Conservation (phyloP, 805 yeast species). For the Blastobotrys muscicola region DNA sequence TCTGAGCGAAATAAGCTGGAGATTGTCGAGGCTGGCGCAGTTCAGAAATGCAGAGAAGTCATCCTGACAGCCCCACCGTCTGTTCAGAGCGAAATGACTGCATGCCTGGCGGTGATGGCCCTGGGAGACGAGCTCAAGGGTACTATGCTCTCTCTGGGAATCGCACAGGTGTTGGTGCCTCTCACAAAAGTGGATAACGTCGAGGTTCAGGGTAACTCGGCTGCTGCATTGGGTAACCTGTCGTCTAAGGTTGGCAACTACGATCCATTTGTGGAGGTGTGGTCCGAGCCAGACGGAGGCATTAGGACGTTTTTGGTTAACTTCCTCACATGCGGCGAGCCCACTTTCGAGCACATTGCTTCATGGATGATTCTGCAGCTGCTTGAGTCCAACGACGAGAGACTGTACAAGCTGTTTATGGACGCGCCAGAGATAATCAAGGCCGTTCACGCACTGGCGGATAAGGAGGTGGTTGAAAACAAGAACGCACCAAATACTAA, state of each 20-base stretch:
- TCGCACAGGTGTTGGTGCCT: slow-evolving; percentile 83
- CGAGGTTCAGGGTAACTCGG: slow-evolving; percentile 97
- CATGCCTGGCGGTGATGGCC: slow-evolving; percentile 94
- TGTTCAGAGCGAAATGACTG: slow-evolving; percentile 93
- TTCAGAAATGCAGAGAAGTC: slow-evolving; percentile 80
- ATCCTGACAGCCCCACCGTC: slow-evolving; percentile 79
- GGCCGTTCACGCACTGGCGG: slow-evolving; percentile 27
- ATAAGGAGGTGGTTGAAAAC: slow-evolving; percentile 17
- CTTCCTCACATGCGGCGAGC: slow-evolving; percentile 73
- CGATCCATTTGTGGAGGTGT: slow-evolving; percentile 63
- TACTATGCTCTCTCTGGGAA: slow-evolving; percentile 71
- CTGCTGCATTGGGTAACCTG: slow-evolving; percentile 94
- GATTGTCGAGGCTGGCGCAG: slow-evolving; percentile 90
- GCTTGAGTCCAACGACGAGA: slow-evolving; percentile 74
- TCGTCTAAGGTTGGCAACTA: slow-evolving; percentile 86
- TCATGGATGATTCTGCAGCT: slow-evolving; percentile 93
- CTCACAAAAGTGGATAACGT: slow-evolving; percentile 78
- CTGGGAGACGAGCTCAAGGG: slow-evolving; percentile 90
- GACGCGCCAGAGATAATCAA: slow-evolving; percentile 26
- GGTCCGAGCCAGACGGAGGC: slow-evolving; percentile 78
- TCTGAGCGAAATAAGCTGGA: slow-evolving; percentile 89
- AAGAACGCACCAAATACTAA: slow-evolving; percentile 4
- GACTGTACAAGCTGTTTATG: slow-evolving; percentile 30
- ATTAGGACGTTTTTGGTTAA: slow-evolving; percentile 72
- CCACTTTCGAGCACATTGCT: slow-evolving; percentile 96